Evolutionary conservation across 2,329 filamentous ascomycete genomes (phyloP).

Genomic region (Penicillium sp.): DNA sequence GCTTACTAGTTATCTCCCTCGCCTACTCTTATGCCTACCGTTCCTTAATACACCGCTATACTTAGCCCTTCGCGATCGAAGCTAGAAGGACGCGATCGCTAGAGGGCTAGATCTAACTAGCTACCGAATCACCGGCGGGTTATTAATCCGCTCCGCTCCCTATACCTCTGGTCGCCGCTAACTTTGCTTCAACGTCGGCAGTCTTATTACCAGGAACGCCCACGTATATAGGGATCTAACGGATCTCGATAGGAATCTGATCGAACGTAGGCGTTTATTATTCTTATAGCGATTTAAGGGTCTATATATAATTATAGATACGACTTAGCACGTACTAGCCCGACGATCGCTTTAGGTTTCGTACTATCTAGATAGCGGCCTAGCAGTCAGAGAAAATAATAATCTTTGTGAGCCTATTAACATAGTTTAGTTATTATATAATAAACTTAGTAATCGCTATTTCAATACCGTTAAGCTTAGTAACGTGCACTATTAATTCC

Average conservation of each 20-base stretch:
- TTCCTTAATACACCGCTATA: background rate
- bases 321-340: background rate
- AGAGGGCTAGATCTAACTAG: background rate
- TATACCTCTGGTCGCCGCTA: background rate
- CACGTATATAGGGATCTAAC: background rate
- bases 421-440: background rate
- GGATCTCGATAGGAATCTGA: background rate
- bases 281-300: background rate
- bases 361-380: background rate
- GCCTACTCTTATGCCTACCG: constrained; percentile 1
- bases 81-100: background rate
- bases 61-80: background rate
- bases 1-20: background rate
- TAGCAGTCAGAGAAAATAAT: background rate
- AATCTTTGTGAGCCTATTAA: background rate
- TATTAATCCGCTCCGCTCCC: background rate
- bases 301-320: background rate
- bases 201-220: background rate
- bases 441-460: background rate
- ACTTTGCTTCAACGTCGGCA: background rate
- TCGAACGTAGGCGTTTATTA: background rate
- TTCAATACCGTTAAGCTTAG: background rate
- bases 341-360: background rate
- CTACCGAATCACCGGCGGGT: background rate
- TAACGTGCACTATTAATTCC: background rate